Evolutionary conservation across 2,329 filamentous ascomycete genomes (phyloP).

Genomic region (Fusarium sp.): DNA sequence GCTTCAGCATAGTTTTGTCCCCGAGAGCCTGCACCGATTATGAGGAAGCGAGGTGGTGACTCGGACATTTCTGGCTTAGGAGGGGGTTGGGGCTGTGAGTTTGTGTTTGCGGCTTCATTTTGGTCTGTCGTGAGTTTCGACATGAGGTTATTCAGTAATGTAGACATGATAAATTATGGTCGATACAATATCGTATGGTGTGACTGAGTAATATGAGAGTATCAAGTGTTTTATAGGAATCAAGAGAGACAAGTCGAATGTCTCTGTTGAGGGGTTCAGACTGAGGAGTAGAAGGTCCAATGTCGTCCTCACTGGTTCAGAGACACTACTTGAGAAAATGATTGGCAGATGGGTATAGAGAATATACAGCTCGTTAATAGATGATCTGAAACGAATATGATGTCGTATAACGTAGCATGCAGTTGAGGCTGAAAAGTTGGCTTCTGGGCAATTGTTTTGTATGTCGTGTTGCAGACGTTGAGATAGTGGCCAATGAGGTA

Average conservation of each 20-base stretch:
- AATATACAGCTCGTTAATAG: not conserved
- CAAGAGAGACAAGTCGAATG: not conserved
- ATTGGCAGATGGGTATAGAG: not conserved
- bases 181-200: not conserved
- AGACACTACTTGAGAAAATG: not conserved
- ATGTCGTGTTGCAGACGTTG: slow-evolving; percentile 21
- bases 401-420: not conserved
- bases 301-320: not conserved
- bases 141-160: slow-evolving; percentile 34
- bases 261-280: slow-evolving; percentile 6
- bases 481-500: slow-evolving; percentile 34
- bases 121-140: slow-evolving; percentile 32
- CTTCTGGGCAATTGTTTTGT: slow-evolving; percentile 13
- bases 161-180: slow-evolving; percentile 26
- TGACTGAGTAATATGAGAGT: not conserved
- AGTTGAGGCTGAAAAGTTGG: slow-evolving; percentile 6
- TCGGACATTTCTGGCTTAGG: slow-evolving; percentile 59
- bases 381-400: not conserved
- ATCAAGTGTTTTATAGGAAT: not conserved
- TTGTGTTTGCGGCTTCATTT: slow-evolving; percentile 5
- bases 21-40: slow-evolving; percentile 85
- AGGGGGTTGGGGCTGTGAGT: slow-evolving; percentile 46
- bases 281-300: not conserved
- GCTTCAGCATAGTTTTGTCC: slow-evolving; percentile 79
- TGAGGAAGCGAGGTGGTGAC: slow-evolving; percentile 73